These are phyloP conservation scores for Rhinocladiella similis DNA, from an alignment of 2,329 filamentous ascomycete genomes.

Conservation along the genomic window DNA sequence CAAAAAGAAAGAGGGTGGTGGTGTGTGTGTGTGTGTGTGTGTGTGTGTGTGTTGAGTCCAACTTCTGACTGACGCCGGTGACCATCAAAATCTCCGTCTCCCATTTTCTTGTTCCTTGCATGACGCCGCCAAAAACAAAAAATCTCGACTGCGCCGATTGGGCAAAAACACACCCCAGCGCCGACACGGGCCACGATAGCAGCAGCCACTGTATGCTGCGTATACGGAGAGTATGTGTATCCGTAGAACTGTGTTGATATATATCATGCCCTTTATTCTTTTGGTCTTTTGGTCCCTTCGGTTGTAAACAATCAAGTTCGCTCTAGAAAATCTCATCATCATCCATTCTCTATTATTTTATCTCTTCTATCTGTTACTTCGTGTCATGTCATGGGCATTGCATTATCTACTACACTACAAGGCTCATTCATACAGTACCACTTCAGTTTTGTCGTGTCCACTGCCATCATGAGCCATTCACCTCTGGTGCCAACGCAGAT, in stretches of 20 bases:
- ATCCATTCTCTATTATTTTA: too few relatives aligned
- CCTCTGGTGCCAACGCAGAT: slow-evolving; percentile 8
- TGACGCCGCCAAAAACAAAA: slow-evolving; percentile 2
- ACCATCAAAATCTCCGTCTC: background rate
- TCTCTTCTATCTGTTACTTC: background rate
- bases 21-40: too few relatives aligned
- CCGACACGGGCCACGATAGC: background rate
- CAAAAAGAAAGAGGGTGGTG: background rate
- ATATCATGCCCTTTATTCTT: too few relatives aligned
- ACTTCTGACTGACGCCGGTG: background rate
- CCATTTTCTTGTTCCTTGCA: slow-evolving; percentile 12
- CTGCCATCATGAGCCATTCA: slow-evolving; percentile 13
- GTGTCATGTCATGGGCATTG: background rate
- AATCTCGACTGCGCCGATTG: background rate
- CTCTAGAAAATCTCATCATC: too few relatives aligned
- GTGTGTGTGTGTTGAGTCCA: background rate
- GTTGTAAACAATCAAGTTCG: too few relatives aligned
- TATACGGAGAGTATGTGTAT: too few relatives aligned
- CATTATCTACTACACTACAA: too few relatives aligned
- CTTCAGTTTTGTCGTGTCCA: background rate
- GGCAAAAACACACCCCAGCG: background rate
- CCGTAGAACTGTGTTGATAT: too few relatives aligned
- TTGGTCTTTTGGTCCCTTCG: too few relatives aligned
- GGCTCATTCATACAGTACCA: background rate
- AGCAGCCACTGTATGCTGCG: background rate